Base-by-base conservation (phyloP, 768 basidiomycete species). In the Lyophyllum atratum region DNA sequence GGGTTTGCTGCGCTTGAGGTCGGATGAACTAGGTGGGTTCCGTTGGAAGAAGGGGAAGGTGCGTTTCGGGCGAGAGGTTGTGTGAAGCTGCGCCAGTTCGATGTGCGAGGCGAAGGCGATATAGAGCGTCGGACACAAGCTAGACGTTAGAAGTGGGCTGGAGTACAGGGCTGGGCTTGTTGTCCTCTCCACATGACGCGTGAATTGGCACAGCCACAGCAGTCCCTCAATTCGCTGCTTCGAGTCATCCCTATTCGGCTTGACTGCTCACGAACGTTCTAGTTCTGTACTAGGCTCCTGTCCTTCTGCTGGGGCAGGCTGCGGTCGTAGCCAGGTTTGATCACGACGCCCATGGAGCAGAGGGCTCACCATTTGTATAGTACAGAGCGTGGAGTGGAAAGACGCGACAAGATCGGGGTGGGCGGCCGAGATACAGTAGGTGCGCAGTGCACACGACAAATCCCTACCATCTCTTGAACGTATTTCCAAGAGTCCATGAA, bases 161-260 rank as follows among this genome's bases (percentile, higher is more conserved):
- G 34, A 39, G 12, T 22, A 52, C 55, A 56, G 54, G 46, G 58
- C 39, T 37, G 58, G 21, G 24, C 47, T 53, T 15, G 58, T 59
- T 49, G 44, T 48, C 48, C 34, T 58, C 58, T 61, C 59, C 60
- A 59, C 58, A 65, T 65, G 64, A 65, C 55, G 64, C 52, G 49
- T 48, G 47, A 59, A 53, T 49, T 44, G 28, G 48, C 57, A 62
- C 60, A 62, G 60, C 60, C 60, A 62, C 50, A 52, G 33, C 53
- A 22, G 21, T 21, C n/a, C 49, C 40, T 49, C 31, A 46, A n/a
- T 37, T 31, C 29, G 11, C 29, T 31, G 29, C 46, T 48, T 26
- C 6, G 25, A 48, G 19, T 15, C 4, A 21, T 17, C 17, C 15
- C 26, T 7, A 9, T 17, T 12, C 25, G 4, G 10, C 14, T 24